phyloP scores from a whole-genome alignment of 495 filamentous ascomycete genomes.

The Podospora anserina region DNA sequence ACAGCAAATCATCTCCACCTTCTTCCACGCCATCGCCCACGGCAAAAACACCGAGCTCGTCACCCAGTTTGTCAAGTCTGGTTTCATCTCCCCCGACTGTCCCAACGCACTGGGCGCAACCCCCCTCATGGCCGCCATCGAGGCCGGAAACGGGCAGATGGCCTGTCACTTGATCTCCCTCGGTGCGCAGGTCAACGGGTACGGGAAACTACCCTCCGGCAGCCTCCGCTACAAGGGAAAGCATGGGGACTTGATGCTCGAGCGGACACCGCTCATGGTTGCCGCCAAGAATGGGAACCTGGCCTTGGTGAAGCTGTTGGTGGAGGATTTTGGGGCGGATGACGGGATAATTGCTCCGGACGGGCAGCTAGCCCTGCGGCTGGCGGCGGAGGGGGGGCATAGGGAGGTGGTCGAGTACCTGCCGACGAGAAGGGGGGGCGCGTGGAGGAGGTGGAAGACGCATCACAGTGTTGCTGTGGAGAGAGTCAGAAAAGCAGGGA shows the following conservation, averaged over 20 bases:
- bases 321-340: conserved; percentile 27
- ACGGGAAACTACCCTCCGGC: conserved; percentile 1
- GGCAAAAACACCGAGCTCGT: conserved; percentile 23
- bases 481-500: conserved; percentile 21
- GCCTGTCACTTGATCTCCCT: conserved; percentile 31
- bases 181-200: conserved; percentile 32
- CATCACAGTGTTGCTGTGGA: conserved; percentile 24
- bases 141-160: conserved; percentile 29
- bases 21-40: conserved; percentile 24
- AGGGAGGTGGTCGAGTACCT: conserved; percentile 33
- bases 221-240: background rate
- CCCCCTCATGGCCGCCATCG: conserved; percentile 38
- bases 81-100: conserved; percentile 32
- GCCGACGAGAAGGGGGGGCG: conserved; percentile 33
- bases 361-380: conserved; percentile 31
- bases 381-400: conserved; percentile 30
- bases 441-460: conserved; percentile 28
- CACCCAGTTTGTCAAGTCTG: conserved; percentile 18
- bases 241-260: background rate
- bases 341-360: conserved; percentile 32
- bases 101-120: conserved; percentile 25
- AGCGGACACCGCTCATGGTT: conserved; percentile 36
- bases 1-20: conserved; percentile 19
- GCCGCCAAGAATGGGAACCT: conserved; percentile 29
- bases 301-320: conserved; percentile 26